Evolutionary conservation across 2,329 filamentous ascomycete species (phyloP), one percentile per base, ranked within the genome.

Genomic region (Cladophialophora chaetospira): DNA sequence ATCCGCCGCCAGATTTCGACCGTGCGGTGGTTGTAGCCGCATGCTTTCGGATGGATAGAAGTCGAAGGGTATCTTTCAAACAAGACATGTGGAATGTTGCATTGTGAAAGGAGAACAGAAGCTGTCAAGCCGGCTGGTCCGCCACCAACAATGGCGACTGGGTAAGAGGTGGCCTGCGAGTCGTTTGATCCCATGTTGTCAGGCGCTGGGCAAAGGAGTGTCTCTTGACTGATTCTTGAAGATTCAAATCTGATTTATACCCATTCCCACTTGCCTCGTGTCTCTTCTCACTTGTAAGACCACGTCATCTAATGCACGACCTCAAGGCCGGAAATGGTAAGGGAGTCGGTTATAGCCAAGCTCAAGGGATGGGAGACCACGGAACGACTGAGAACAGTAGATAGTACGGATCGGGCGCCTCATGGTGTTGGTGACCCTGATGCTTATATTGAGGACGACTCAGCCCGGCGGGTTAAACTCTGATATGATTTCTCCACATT

Each of bases 21-120:
- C 3, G 58, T 61, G 19, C 70, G 65, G 29, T 69, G 66, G 28
- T 72, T 71, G 46, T 71, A 59, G 3, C 69, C 68, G 33, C 61
- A 61, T 15, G 71, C 68, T 58, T 71, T 71, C 11, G 69, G 70
- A 35, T 70, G 67, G 35, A 71, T 71, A 1, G 70, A 69, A 1
- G 69, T 72, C 2, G 58, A 57, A 1, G 64, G 57, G 42, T 71
- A 67, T 5, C 67, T 63, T 58, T 73, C 70, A 45, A 70, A 67
- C 8, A 72, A 56, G 6, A 68, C 29, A 53, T 70, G 61, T 0
- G 59, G 55, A 28, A 73, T 66, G 6, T 63, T 58, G 11, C 64
- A 61, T 3, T 66, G 53, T 3, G 70, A 70, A 5, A 73, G 65
- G 0, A 71, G 53, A 42, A 72, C 68, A 1, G 70, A 71, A 5